phyloP scores from a whole-genome alignment of 352 stramenopile species.

The Aphanomyces astaci region DNA sequence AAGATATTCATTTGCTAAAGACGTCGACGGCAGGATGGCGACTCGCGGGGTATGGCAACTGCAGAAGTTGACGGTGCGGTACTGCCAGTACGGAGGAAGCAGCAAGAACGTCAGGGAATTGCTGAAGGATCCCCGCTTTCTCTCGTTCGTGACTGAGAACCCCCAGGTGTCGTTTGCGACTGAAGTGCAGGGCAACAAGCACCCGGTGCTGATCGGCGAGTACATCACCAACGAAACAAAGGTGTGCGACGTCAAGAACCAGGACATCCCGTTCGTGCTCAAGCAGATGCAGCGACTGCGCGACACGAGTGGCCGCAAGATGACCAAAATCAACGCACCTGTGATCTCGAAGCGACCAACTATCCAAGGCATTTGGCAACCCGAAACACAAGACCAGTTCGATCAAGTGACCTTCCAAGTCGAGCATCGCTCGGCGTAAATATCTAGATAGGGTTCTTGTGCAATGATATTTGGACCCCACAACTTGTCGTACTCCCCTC shows the following conservation, averaged over 20 bases:
- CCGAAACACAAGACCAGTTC: conserved; percentile 37
- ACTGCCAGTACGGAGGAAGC: conserved; percentile 70
- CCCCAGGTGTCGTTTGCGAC: conserved; percentile 79
- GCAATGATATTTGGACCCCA: background rate
- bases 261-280: conserved; percentile 75
- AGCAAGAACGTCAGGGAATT: conserved; percentile 71
- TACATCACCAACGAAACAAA: conserved; percentile 81
- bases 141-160: conserved; percentile 81
- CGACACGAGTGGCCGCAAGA: conserved; percentile 83
- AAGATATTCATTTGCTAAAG: background rate
- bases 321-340: conserved; percentile 79
- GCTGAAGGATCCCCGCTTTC: conserved; percentile 64
- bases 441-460: background rate
- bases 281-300: conserved; percentile 76
- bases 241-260: conserved; percentile 84
- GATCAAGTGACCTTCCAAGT: conserved; percentile 13
- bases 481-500: background rate
- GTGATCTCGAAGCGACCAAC: conserved; percentile 74
- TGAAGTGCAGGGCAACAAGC: conserved; percentile 71
- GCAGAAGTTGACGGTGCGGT: conserved; percentile 71
- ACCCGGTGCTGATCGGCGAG: conserved; percentile 76
- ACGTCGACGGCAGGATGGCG: conserved; percentile 34
- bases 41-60: conserved; percentile 72
- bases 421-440: conserved; percentile 13
- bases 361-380: conserved; percentile 83